Percentiles rank a stretch among this genome's conserved stretches.
phyloP scores from a whole-genome alignment of 441 rosid species.

The Manihot esculenta region DNA sequence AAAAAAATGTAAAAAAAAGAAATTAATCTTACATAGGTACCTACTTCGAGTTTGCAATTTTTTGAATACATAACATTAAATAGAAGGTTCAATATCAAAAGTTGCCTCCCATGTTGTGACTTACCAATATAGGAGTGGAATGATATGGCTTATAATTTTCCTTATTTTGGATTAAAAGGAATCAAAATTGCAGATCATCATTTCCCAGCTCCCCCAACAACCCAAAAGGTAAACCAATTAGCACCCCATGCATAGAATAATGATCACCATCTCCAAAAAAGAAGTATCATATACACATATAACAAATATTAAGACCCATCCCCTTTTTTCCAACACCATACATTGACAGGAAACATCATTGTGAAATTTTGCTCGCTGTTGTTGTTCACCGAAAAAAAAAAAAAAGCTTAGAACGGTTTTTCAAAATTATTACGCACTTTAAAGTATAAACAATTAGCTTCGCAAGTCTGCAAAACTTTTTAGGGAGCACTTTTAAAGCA shows the following conservation, averaged over 20 bases:
- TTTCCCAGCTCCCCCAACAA: background rate
- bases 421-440: too few species aligned
- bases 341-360: too few species aligned
- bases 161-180: background rate
- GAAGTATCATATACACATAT: too few species aligned
- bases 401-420: too few species aligned
- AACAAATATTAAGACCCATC: too few species aligned
- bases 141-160: background rate
- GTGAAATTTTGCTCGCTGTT: too few species aligned
- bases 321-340: too few species aligned
- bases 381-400: too few species aligned
- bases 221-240: background rate
- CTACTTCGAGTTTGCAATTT: background rate
- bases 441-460: background rate
- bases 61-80: background rate
- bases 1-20: constrained; percentile 4
- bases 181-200: background rate
- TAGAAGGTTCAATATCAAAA: background rate
- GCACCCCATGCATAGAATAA: background rate
- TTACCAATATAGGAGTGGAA: background rate
- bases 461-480: too few species aligned
- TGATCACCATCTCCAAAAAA: background rate
- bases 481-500: background rate
- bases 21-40: too few species aligned
- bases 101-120: background rate